These are phyloP conservation scores for Phytophthora syringae DNA, from an alignment of 352 stramenopile genomes.

Conservation along the genomic window DNA sequence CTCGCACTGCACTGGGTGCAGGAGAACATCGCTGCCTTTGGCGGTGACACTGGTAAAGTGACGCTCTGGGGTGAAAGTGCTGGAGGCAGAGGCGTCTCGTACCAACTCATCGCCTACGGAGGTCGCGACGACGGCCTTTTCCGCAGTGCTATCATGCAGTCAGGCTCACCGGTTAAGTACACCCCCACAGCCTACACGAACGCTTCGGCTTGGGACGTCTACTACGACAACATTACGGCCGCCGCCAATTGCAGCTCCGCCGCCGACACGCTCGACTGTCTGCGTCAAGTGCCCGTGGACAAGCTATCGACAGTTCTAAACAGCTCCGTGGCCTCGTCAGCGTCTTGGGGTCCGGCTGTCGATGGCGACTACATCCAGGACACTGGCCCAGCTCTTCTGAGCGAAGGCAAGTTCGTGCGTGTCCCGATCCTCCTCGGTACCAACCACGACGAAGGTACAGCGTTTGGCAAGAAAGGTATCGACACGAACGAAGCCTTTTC, in stretches of 20 bases:
- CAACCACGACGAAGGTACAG: conserved; percentile 37
- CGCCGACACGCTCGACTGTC: conserved; percentile 23
- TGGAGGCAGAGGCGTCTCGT: conserved; percentile 28
- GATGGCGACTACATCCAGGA: conserved; percentile 36
- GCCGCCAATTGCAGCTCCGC: conserved; percentile 27
- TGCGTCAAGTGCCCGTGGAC: conserved; percentile 29
- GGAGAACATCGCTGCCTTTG: conserved; percentile 9
- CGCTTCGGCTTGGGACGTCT: conserved; percentile 26
- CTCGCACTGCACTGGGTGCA: conserved; percentile 10
- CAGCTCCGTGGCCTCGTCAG: conserved; percentile 23
- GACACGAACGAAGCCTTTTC: too few relatives aligned
- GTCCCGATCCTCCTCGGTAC: conserved; percentile 27
- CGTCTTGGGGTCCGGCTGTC: conserved; percentile 16
- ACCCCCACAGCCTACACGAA: conserved; percentile 19
- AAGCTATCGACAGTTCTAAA: conserved; percentile 26
- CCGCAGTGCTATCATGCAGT: conserved; percentile 33
- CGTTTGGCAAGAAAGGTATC: conserved; percentile 15
- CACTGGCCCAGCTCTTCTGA: conserved; percentile 14
- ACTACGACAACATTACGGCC: conserved; percentile 36
- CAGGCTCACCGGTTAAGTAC: conserved; percentile 14
- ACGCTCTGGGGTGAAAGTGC: conserved; percentile 5
- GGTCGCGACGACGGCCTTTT: conserved; percentile 31
- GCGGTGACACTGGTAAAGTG: conserved; percentile 5
- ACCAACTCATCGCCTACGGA: conserved; percentile 33
- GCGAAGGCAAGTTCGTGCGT: conserved; percentile 27